Conservation (phyloP, 2,329 filamentous ascomycete species). For the Aplosporella prunicola region DNA sequence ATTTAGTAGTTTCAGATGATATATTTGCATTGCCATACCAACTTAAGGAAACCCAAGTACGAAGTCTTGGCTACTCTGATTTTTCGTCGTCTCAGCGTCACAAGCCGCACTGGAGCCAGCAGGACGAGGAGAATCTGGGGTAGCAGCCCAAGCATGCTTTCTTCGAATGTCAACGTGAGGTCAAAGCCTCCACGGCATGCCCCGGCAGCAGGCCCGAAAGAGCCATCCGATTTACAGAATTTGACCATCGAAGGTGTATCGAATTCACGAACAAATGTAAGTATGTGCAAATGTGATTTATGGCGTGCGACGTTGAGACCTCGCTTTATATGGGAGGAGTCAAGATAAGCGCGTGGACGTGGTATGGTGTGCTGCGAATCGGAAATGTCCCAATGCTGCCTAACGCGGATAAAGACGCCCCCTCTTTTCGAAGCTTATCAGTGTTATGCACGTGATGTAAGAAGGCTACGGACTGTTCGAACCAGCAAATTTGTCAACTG, state of each 20-base stretch:
- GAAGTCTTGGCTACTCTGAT: slow-evolving; percentile 13
- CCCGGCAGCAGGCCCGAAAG: slow-evolving; percentile 17
- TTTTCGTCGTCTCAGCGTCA: slow-evolving; percentile 16
- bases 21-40: slow-evolving; percentile 13
- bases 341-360: too few relatives aligned
- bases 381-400: too few relatives aligned
- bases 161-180: slow-evolving; percentile 21
- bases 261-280: too few relatives aligned
- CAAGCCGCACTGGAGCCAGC: slow-evolving; percentile 19
- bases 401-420: too few relatives aligned
- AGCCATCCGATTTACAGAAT: slow-evolving; percentile 16
- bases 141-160: slow-evolving; percentile 20
- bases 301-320: too few relatives aligned
- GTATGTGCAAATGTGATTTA: too few relatives aligned
- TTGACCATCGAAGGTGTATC: slow-evolving; percentile 1
- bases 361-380: too few relatives aligned
- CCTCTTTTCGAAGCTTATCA: too few relatives aligned
- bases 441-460: too few relatives aligned
- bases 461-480: too few relatives aligned
- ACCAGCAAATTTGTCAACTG: too few relatives aligned
- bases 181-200: slow-evolving; percentile 21
- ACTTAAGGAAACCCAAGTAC: background rate
- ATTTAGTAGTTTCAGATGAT: slow-evolving; percentile 17
- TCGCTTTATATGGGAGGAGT: too few relatives aligned
- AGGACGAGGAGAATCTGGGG: slow-evolving; percentile 19